These are phyloP conservation scores for Pugionium dolabratum DNA, from an alignment of 345 rosid genomes.

Conservation along the genomic window DNA sequence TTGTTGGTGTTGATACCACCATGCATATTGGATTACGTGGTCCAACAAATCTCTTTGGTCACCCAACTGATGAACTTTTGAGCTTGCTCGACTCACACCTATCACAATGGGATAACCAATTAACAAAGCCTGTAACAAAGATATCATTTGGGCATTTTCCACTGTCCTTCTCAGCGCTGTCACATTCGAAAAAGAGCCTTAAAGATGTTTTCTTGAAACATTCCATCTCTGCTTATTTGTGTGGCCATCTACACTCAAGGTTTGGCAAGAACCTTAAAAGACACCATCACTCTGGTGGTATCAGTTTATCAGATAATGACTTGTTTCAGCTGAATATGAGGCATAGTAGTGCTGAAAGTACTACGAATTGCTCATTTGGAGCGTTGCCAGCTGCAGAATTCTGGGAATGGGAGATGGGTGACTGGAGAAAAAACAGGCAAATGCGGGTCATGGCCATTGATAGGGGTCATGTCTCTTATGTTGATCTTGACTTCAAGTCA, in stretches of 20 bases:
- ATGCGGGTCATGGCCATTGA: slow-evolving; percentile 87
- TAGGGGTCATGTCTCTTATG: slow-evolving; percentile 80
- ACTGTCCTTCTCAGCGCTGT: slow-evolving; percentile 71
- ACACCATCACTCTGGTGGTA: slow-evolving; percentile 53
- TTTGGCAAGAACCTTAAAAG: slow-evolving; percentile 93
- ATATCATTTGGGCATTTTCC: slow-evolving; percentile 93
- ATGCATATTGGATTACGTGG: slow-evolving; percentile 78
- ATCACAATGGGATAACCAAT: slow-evolving; percentile 71
- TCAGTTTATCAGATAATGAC: slow-evolving; percentile 44
- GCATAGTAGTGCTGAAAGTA: slow-evolving; percentile 42
- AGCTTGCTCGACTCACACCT: slow-evolving; percentile 58
- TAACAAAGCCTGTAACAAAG: slow-evolving; percentile 67
- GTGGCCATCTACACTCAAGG: slow-evolving; percentile 85
- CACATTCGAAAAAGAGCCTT: slow-evolving; percentile 63
- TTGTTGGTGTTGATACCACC: slow-evolving; percentile 89
- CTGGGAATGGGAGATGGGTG: slow-evolving; percentile 99
- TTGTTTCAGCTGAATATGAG: slow-evolving; percentile 77
- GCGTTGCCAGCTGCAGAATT: slow-evolving; percentile 59
- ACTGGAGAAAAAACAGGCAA: slow-evolving; percentile 87
- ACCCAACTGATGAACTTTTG: slow-evolving; percentile 81
- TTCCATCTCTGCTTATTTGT: slow-evolving; percentile 77
- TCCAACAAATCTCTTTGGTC: slow-evolving; percentile 95
- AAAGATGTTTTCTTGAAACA: slow-evolving; percentile 80
- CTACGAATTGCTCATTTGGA: slow-evolving; percentile 62
- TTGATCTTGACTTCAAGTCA: slow-evolving; percentile 65